phyloP scores from a whole-genome alignment of 805 yeast genomes.

The Kuraishia piskuri region DNA sequence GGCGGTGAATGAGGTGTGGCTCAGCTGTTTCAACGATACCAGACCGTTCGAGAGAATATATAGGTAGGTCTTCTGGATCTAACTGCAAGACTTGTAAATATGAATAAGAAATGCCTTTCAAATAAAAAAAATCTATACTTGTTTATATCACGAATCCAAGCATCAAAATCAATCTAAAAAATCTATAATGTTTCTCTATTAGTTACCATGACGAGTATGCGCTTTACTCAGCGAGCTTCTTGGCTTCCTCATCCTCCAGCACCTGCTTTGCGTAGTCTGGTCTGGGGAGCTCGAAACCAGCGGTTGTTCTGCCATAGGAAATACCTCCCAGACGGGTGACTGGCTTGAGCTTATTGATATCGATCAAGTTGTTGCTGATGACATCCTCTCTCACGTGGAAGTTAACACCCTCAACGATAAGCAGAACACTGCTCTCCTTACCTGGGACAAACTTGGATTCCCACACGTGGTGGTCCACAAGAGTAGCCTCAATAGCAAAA shows the following conservation, averaged over 20 bases:
- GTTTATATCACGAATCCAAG: not conserved
- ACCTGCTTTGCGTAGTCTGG: slow-evolving; percentile 26
- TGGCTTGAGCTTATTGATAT: slow-evolving; percentile 40
- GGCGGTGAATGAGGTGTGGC: slow-evolving; percentile 84
- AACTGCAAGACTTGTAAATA: not conserved
- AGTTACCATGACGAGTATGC: not conserved
- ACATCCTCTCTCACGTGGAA: slow-evolving; percentile 53
- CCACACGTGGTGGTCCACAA: slow-evolving; percentile 35
- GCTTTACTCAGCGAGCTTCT: not conserved
- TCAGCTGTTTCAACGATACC: slow-evolving; percentile 88
- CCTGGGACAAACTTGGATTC: slow-evolving; percentile 28
- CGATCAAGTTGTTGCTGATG: slow-evolving; percentile 32
- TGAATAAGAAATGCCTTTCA: not conserved
- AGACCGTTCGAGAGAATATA: slow-evolving; percentile 93
- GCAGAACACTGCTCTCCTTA: slow-evolving; percentile 26
- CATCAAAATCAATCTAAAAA: too few species aligned
- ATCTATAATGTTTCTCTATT: not conserved
- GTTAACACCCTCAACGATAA: slow-evolving; percentile 45
- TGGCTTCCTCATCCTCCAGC: not conserved
- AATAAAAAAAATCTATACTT: not conserved
- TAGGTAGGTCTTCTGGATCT: slow-evolving; percentile 29
- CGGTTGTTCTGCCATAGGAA: slow-evolving; percentile 33
- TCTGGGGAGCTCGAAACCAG: slow-evolving; percentile 37
- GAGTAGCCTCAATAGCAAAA: slow-evolving; percentile 48
- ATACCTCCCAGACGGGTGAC: slow-evolving; percentile 47